Evolutionary conservation across 441 rosid species (phyloP).

Genomic region (Capsella rubella): DNA sequence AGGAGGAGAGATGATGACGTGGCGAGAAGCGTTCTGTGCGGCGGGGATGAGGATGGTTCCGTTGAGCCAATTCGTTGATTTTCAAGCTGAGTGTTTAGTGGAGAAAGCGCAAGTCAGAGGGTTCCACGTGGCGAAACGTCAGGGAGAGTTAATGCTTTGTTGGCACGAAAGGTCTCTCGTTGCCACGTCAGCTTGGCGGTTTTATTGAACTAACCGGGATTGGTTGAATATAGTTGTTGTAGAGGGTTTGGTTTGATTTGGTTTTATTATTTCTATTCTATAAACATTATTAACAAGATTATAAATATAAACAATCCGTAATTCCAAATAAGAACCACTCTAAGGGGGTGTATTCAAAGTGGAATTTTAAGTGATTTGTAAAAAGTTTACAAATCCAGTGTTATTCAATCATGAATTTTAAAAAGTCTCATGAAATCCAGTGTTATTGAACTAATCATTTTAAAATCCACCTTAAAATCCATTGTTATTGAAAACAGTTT

Average conservation of each 20-base stretch:
- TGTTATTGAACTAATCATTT: no score
- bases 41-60: constrained; percentile 74
- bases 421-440: no score
- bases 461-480: no score
- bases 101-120: constrained; percentile 72
- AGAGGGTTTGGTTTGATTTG: background rate
- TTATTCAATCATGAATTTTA: no score
- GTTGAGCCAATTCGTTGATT: constrained; percentile 77
- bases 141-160: constrained; percentile 80
- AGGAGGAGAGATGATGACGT: constrained; percentile 47
- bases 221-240: background rate
- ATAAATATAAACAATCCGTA: no score
- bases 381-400: no score
- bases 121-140: constrained; percentile 79
- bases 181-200: constrained; percentile 85
- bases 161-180: constrained; percentile 73
- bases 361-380: no score
- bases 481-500: no score
- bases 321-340: no score
- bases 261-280: no score
- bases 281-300: no score
- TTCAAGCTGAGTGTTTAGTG: constrained; percentile 73
- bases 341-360: no score
- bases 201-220: constrained; percentile 29
- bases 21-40: constrained; percentile 71